Base-by-base conservation (phyloP, 2,329 filamentous ascomycete genomes). In the Verticillium nubilum region DNA sequence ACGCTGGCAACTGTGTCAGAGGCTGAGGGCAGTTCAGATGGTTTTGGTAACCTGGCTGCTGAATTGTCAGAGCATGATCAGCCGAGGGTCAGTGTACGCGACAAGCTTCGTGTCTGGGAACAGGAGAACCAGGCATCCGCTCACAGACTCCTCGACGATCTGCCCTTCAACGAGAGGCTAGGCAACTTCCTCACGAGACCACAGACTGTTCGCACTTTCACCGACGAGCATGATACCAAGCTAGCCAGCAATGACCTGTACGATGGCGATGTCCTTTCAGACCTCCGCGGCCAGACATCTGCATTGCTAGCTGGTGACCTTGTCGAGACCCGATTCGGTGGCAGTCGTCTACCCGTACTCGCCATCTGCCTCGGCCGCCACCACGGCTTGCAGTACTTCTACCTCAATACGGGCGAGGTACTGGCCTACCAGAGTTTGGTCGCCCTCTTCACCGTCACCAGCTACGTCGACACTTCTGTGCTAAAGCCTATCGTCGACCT, bases 331-430 rank as follows among this genome's bases (percentile, higher is more conserved):
- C 74, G 69, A 75, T 69, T 69, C 29, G 64, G 70, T 9, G 69
- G 72, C n/a, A 77, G 76, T 12, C 73, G 80, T 27, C 70, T 78
- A 23, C 78, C 79, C 4, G 62, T 83, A 17, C 72, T 86, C 52
- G 83, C 77, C 13, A 68, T 86, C 52, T 84, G 80, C 63, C 72
- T 86, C 7, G 82, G 82, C 15, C 76, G 72, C 58, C 76, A 81
- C 63, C 76, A 80, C 42, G 77, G 77, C 19, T 72, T 78, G 50
- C 74, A 83, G 63, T 81, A 85, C 67, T 84, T 80, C 67, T 85
- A 84, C 67, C 78, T 80, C 29, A 76, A 69, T 63, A 79, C 75
- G 17, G 83, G 83, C 62, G 79, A 78, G 72, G 79, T 83, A 67
- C 66, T 79, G 17, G 75, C 76, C 9, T 76, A 74, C 57, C 59